Evolutionary conservation across 768 basidiomycete species (phyloP), one percentile per base, ranked within the genome.

Genomic region (Leccinum boreale): DNA sequence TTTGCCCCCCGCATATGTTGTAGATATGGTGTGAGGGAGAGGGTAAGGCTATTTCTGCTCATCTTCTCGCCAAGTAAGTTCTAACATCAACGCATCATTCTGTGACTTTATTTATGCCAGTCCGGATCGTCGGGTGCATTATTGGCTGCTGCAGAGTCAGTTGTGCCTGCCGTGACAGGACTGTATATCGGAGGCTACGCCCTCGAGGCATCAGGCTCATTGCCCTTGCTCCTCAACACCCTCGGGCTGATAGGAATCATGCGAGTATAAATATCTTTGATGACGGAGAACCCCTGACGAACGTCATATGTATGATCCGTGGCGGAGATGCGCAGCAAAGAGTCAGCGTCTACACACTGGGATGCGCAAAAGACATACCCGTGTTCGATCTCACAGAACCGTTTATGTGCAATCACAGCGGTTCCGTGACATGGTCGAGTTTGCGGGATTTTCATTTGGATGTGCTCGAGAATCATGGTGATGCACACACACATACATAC

Each of bases 31-130:
- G 70, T 81, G 55, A 76, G 79, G 44, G 80, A 85, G 67, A 83
- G 78, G 24, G 87, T 85, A 57, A 89, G 85, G 85, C 68, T 88
- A 19, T 81, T 82, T 59, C 75, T 89, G 15, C 75, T 81, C 50
- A 70, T 86, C 11, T 86, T 89, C 59, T 78, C 85, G 15, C 59
- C 80, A 47, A 70, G 86, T 86, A 59, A 67, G 83, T 75, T 31
- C 6, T 45, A 21, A 54, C 17, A 19, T 42, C n/a, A 10, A 19
- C 2, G 4, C 19, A 15, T 33, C 29, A 17, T 50, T 35, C 52
- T 35, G 10, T 33, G 26, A n/a, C 49, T 39, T 17, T 6, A 21
- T 53, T 52, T 49, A 50, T 49, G 33, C 53, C 50, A 89, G 88
- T 79, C 45, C 81, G 87, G 45, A 75, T 87, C 44, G 72, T 84